Percentiles rank a stretch among this genome's conserved stretches.
Evolutionary conservation across 441 rosid species (phyloP).

Genomic region (Mallotus japonicus): DNA sequence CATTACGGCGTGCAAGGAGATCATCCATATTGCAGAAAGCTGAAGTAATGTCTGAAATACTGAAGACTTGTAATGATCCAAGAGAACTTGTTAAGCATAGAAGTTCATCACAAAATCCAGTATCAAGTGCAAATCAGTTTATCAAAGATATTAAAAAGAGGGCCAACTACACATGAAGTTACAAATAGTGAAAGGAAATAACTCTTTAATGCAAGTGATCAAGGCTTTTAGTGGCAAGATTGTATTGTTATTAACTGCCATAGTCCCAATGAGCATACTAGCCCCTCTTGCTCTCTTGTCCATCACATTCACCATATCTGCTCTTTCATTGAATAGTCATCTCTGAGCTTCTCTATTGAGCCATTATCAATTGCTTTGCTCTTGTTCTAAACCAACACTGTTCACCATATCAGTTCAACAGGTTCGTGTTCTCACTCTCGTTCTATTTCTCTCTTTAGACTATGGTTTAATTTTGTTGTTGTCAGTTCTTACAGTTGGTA

Average conservation of each 20-base stretch:
- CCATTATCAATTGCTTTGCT: neutral
- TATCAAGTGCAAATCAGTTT: conserved; percentile 36
- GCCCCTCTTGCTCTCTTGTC: neutral
- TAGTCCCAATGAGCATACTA: neutral
- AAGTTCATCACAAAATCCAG: conserved; percentile 38
- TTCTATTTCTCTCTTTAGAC: neutral
- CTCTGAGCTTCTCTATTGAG: neutral
- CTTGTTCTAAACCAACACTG: neutral
- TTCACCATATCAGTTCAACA: neutral
- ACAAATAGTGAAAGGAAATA: neutral
- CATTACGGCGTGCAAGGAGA: conserved; percentile 46
- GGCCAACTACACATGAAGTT: conserved; percentile 19
- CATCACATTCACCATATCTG: neutral
- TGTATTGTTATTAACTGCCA: neutral
- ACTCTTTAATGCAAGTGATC: neutral
- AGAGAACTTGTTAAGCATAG: conserved; percentile 57
- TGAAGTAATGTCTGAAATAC: conserved; percentile 69
- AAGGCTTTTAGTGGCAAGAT: neutral
- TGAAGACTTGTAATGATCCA: conserved; percentile 66
- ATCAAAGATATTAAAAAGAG: conserved; percentile 36
- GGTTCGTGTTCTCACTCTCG: neutral
- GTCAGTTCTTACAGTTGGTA: neutral
- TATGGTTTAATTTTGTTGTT: neutral
- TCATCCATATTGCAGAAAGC: conserved; percentile 61
- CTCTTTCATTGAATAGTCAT: too few species aligned